Percentiles rank a stretch among this genome's conserved stretches.
phyloP scores from a whole-genome alignment of 768 basidiomycete species.

The Phlebiopsis flavidoalba region DNA sequence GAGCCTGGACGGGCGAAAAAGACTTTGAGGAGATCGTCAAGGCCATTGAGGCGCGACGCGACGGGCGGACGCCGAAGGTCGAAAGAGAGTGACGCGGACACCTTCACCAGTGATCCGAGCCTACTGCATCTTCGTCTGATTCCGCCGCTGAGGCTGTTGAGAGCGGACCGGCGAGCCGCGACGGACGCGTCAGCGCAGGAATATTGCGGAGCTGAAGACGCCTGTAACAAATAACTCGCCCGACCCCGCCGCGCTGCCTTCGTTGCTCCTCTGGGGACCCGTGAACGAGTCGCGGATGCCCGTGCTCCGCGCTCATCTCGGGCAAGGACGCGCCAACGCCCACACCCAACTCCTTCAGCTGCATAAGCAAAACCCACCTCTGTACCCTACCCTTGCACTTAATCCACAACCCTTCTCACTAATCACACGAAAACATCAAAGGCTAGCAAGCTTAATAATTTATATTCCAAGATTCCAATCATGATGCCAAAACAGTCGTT shows the following conservation, averaged over 20 bases:
- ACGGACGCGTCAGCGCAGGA: neutral
- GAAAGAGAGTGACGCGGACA: neutral
- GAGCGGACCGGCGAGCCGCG: neutral
- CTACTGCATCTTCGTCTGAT: no score
- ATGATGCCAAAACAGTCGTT: neutral
- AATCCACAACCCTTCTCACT: neutral
- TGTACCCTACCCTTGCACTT: neutral
- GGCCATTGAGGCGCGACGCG: constrained; percentile 44
- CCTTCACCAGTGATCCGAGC: no score
- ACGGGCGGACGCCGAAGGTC: constrained; percentile 14
- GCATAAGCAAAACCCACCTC: neutral
- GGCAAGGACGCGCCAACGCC: constrained; percentile 17
- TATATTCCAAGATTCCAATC: neutral
- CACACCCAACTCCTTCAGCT: constrained; percentile 9
- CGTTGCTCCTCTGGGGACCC: constrained; percentile 14
- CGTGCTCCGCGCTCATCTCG: constrained; percentile 14
- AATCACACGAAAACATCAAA: neutral
- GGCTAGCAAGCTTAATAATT: neutral
- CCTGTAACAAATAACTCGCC: constrained; percentile 10
- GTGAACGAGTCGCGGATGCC: constrained; percentile 15
- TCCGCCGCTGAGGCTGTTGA: no score
- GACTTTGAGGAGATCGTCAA: constrained; percentile 53
- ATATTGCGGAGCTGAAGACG: constrained; percentile 7
- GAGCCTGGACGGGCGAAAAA: constrained; percentile 52
- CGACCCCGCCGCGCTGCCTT: constrained; percentile 10